A percentile compares a stretch with the other conserved stretches of the same genome.
These are phyloP conservation scores for Ascochyta pisi DNA, from an alignment of 2,329 filamentous ascomycete genomes.

Conservation along the genomic window DNA sequence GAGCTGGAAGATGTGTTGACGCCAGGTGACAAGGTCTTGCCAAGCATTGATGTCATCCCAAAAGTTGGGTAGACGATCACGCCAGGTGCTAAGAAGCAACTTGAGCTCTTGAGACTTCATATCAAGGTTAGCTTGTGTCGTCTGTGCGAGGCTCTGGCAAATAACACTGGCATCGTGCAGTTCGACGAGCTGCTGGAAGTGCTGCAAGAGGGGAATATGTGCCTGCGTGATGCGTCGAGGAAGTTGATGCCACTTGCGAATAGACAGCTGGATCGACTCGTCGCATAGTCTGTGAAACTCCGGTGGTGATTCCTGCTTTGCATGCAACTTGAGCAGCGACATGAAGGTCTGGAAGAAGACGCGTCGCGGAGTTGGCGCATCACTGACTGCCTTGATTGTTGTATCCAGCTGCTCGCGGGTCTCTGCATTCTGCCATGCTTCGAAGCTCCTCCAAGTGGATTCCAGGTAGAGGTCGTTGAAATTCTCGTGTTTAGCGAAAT, in stretches of 20 bases:
- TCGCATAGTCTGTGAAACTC: slow-evolving; percentile 93
- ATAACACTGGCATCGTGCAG: slow-evolving; percentile 97
- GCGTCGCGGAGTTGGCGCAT: slow-evolving; percentile 90
- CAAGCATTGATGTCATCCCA: slow-evolving; percentile 99
- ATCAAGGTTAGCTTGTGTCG: slow-evolving; percentile 84
- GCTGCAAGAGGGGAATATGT: slow-evolving; percentile 92
- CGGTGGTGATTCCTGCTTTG: slow-evolving; percentile 77
- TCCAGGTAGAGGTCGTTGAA: slow-evolving; percentile 95
- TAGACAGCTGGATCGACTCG: slow-evolving; percentile 95
- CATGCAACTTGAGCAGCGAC: slow-evolving; percentile 91
- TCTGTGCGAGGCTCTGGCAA: slow-evolving; percentile 85
- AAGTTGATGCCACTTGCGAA: slow-evolving; percentile 99
- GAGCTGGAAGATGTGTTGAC: slow-evolving; percentile 96
- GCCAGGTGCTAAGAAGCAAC: slow-evolving; percentile 90
- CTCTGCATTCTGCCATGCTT: slow-evolving; percentile 88
- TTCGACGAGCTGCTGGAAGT: slow-evolving; percentile 97
- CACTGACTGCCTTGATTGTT: slow-evolving; percentile 96
- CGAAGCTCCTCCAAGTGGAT: slow-evolving; percentile 92
- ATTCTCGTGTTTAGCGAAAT: slow-evolving; percentile 99
- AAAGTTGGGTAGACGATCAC: slow-evolving; percentile 92
- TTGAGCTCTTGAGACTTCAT: slow-evolving; percentile 96
- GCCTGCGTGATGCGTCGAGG: slow-evolving; percentile 91
- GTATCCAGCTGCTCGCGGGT: slow-evolving; percentile 89
- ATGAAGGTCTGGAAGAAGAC: slow-evolving; percentile 99
- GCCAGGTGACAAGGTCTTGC: slow-evolving; percentile 99